A percentile compares a stretch with the other conserved stretches of the same genome.
phyloP scores from a whole-genome alignment of 257 asterid species.

The Solanum medicagineum region DNA sequence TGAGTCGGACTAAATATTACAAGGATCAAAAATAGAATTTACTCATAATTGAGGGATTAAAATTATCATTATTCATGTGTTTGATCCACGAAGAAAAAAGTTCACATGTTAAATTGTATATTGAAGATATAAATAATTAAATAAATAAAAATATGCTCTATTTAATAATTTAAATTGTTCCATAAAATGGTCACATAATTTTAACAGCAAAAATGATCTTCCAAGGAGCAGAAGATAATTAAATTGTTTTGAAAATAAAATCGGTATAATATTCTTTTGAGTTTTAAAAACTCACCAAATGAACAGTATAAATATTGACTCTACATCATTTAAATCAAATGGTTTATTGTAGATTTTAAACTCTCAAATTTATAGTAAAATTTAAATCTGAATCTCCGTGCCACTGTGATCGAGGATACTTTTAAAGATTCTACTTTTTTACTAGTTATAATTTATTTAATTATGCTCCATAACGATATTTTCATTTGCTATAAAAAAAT shows the following conservation, averaged over 20 bases:
- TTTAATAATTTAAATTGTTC: background rate
- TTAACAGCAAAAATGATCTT: background rate
- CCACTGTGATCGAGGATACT: background rate
- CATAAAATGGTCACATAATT: background rate
- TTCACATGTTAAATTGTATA: accelerated
- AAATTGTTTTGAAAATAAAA: background rate
- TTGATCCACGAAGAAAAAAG: background rate
- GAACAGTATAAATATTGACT: background rate
- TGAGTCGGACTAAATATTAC: background rate
- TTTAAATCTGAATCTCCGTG: background rate
- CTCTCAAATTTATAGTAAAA: background rate
- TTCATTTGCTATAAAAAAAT: too few relatives aligned
- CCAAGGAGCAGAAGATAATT: background rate
- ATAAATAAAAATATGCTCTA: background rate
- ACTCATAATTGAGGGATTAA: background rate
- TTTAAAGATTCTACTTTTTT: background rate
- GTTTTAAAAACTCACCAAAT: background rate
- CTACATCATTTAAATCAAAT: background rate
- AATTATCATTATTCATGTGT: background rate
- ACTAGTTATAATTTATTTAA: too few relatives aligned
- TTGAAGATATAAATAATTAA: background rate
- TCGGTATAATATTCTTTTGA: background rate
- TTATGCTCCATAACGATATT: too few relatives aligned
- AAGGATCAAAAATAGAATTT: background rate
- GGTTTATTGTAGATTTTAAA: background rate